These are phyloP conservation scores for Schizosaccharomyces octosporus DNA, from an alignment of 805 yeast genomes.

Conservation along the genomic window DNA sequence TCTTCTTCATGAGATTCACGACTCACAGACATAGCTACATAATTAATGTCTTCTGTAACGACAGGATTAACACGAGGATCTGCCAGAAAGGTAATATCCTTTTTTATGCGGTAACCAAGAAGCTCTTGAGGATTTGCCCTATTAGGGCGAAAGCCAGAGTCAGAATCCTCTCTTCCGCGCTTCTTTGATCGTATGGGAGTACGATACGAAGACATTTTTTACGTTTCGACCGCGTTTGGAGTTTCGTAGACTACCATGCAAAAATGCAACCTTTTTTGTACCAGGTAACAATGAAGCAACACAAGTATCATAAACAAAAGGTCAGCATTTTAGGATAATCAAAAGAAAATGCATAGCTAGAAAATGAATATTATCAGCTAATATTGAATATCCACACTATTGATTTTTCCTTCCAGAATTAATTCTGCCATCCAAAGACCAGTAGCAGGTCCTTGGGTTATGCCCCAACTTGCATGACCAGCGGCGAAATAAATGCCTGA, in stretches of 20 bases:
- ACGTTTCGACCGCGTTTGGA: not conserved
- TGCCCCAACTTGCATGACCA: slow-evolving; percentile 98
- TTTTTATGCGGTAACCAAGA: not conserved
- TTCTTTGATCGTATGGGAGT: not conserved
- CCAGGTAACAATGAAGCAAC: too few relatives aligned
- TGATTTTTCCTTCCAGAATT: slow-evolving; percentile 56
- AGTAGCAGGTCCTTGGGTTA: slow-evolving; percentile 89
- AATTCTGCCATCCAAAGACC: slow-evolving; percentile 83
- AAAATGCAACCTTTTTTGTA: too few relatives aligned
- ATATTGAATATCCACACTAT: slow-evolving; percentile 38
- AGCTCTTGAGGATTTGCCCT: not conserved
- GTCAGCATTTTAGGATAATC: too few relatives aligned
- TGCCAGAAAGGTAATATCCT: not conserved
- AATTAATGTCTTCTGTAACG: slow-evolving; percentile 1
- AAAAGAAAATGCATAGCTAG: too few relatives aligned
- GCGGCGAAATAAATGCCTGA: slow-evolving; percentile 54
- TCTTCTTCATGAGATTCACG: not conserved
- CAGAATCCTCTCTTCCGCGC: not conserved
- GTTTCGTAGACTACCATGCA: too few relatives aligned
- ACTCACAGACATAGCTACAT: not conserved
- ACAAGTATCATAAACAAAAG: too few relatives aligned
- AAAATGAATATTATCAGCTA: not conserved
- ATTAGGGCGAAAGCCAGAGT: not conserved
- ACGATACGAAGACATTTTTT: not conserved
- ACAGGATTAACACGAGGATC: not conserved